Evolutionary conservation across 2,329 filamentous ascomycete species (phyloP).

Genomic region (Lasiodiplodia theobromae): DNA sequence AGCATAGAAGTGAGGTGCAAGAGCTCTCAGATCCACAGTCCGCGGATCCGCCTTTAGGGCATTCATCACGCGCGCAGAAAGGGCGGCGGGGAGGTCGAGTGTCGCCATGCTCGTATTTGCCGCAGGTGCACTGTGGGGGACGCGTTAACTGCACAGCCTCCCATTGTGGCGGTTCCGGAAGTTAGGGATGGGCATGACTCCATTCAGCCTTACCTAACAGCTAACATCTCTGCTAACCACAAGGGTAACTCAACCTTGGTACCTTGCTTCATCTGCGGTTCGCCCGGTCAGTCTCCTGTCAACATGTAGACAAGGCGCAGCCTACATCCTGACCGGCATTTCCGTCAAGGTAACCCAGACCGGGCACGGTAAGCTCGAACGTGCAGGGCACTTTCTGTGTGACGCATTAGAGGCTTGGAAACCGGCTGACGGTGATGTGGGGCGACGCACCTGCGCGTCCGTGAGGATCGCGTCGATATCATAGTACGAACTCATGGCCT

Average conservation of each 20-base stretch:
- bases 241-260: conserved; percentile 84
- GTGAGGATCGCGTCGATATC: conserved; percentile 85
- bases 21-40: conserved; percentile 81
- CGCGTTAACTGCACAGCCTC: background rate
- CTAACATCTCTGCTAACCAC: conserved; percentile 95
- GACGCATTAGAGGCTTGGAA: background rate
- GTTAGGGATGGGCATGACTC: background rate
- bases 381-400: conserved; percentile 90
- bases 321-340: conserved; percentile 69
- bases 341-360: conserved; percentile 88
- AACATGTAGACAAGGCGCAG: background rate
- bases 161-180: background rate
- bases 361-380: conserved; percentile 87
- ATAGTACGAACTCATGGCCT: conserved; percentile 72
- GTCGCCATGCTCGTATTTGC: conserved; percentile 60
- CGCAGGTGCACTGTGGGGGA: conserved; percentile 29
- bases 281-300: conserved; percentile 6
- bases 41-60: conserved; percentile 90
- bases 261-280: conserved; percentile 73
- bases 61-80: conserved; percentile 82
- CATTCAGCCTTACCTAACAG: conserved; percentile 62
- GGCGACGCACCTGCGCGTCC: conserved; percentile 71
- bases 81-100: conserved; percentile 79
- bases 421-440: background rate
- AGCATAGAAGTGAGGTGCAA: conserved; percentile 87